Percentiles rank a stretch among this genome's conserved stretches.
phyloP scores from a whole-genome alignment of 2,329 filamentous ascomycete species.

The Fusarium illudens region DNA sequence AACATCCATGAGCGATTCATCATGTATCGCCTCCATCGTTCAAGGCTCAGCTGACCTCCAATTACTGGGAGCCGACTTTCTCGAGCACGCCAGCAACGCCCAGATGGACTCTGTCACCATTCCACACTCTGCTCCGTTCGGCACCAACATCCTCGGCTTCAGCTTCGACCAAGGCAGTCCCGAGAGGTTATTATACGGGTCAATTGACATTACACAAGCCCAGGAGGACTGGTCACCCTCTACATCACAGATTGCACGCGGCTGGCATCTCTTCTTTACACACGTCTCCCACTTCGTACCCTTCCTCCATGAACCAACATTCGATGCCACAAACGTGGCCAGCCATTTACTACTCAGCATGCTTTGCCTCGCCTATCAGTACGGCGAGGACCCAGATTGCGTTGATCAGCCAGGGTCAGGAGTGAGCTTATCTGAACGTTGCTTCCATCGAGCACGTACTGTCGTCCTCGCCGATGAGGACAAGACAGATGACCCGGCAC shows the following conservation, averaged over 20 bases:
- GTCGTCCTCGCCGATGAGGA: background rate
- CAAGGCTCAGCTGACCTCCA: background rate
- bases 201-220: conserved; percentile 44
- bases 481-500: conserved; percentile 29
- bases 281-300: conserved; percentile 6
- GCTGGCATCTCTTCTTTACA: conserved; percentile 9
- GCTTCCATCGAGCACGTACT: conserved; percentile 11
- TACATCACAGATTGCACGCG: background rate
- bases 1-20: background rate
- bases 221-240: conserved; percentile 38
- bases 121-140: background rate
- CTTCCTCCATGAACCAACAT: conserved; percentile 9
- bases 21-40: background rate
- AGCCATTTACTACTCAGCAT: conserved; percentile 47
- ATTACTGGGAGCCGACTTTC: conserved; percentile 1
- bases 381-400: conserved; percentile 49
- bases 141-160: conserved; percentile 7
- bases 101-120: background rate
- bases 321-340: conserved; percentile 13
- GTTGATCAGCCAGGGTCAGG: conserved; percentile 28
- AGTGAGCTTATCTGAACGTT: conserved; percentile 5
- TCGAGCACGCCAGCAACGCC: background rate
- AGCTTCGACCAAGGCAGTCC: conserved; percentile 27
- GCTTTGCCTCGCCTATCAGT: conserved; percentile 50
- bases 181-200: conserved; percentile 46